These are phyloP conservation scores for Claviceps humidiphila DNA, from an alignment of 2,329 filamentous ascomycete species.

Conservation along the genomic window DNA sequence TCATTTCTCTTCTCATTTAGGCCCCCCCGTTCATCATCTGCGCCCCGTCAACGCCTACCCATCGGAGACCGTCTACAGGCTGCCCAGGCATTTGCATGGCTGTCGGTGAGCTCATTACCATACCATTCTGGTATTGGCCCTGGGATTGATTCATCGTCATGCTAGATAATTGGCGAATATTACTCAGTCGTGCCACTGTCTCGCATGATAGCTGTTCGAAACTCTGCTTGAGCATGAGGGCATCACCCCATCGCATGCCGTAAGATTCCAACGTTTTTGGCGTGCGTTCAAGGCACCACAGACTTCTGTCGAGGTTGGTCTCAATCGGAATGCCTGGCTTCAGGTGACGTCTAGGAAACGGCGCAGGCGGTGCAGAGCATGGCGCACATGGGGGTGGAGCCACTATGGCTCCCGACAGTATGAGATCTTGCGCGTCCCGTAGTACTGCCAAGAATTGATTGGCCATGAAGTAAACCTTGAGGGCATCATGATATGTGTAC, in stretches of 20 bases:
- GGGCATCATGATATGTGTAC: constrained; percentile 76
- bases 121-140: constrained; percentile 19
- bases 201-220: constrained; percentile 38
- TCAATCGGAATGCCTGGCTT: constrained; percentile 22
- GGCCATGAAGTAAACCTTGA: constrained; percentile 67
- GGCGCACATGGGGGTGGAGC: constrained; percentile 31
- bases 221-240: constrained; percentile 35
- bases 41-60: constrained; percentile 31
- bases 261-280: constrained; percentile 41
- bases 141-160: constrained; percentile 21
- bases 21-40: constrained; percentile 26
- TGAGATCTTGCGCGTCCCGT: constrained; percentile 41
- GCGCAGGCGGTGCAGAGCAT: constrained; percentile 37
- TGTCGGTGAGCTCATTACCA: constrained; percentile 1
- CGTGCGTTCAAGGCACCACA: constrained; percentile 41
- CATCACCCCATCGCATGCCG: constrained; percentile 46
- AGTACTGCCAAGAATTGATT: constrained; percentile 50
- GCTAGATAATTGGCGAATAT: constrained; percentile 22
- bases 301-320: constrained; percentile 41
- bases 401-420: constrained; percentile 37
- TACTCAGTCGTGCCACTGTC: constrained; percentile 29
- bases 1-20: constrained; percentile 2
- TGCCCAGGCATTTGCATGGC: constrained; percentile 10
- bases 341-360: constrained; percentile 33
- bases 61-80: constrained; percentile 20